phyloP scores from a whole-genome alignment of 2,329 filamentous ascomycete genomes.

The Colletotrichum sp. region DNA sequence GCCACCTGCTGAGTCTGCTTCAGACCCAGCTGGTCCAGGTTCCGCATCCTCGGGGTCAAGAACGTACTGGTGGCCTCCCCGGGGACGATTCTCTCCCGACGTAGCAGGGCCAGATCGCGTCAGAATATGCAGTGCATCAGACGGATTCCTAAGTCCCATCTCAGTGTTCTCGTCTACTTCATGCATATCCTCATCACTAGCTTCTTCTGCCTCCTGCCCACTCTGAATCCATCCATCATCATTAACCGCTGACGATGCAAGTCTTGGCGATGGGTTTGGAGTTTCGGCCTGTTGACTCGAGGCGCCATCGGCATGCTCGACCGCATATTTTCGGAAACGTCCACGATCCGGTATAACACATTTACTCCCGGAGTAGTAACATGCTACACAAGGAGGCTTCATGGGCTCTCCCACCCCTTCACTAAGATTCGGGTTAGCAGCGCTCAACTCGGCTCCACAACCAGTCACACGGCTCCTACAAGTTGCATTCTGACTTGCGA shows the following conservation, averaged over 20 bases:
- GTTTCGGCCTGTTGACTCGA: not conserved
- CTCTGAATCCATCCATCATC: fast-evolving
- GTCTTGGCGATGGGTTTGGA: not conserved
- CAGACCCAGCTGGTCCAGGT: fast-evolving
- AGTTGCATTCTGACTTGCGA: not conserved
- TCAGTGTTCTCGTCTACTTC: not conserved
- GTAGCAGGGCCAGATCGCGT: not conserved
- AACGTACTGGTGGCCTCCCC: not conserved
- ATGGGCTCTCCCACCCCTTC: not conserved
- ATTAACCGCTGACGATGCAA: not conserved
- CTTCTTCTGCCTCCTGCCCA: not conserved
- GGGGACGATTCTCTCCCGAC: fast-evolving
- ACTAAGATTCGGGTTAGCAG: not conserved
- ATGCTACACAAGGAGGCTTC: not conserved
- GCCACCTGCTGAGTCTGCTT: fast-evolving
- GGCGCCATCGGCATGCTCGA: not conserved
- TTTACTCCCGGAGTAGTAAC: not conserved
- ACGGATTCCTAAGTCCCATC: not conserved
- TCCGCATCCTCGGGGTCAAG: not conserved
- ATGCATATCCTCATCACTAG: not conserved
- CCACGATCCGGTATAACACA: not conserved
- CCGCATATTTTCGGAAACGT: not conserved
- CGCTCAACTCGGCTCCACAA: too few species aligned
- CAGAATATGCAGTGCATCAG: not conserved
- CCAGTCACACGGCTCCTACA: too few species aligned